Percentiles rank a stretch among this genome's conserved stretches.
Conservation (phyloP, 2,329 filamentous ascomycete genomes). For the Rhynchosporium agropyri region DNA sequence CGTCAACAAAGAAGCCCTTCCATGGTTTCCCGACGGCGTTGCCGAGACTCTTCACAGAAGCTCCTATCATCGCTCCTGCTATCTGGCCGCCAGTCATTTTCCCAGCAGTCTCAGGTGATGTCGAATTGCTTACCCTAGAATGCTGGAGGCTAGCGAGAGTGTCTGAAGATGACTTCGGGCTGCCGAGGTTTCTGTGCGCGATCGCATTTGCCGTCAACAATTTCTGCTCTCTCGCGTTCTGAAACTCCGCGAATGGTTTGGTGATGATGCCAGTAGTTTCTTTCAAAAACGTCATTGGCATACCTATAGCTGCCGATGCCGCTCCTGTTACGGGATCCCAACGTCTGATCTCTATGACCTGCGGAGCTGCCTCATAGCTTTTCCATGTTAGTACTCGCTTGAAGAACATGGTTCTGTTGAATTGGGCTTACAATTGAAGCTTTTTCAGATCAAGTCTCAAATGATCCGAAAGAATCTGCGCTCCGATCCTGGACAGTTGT, state of each 20-base stretch:
- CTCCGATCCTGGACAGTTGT: constrained; percentile 55
- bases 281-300: background rate
- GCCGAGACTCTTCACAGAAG: constrained; percentile 22
- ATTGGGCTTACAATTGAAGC: constrained; percentile 45
- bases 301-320: constrained; percentile 20
- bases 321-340: constrained; percentile 43
- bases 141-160: background rate
- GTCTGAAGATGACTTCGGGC: background rate
- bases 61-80: constrained; percentile 16
- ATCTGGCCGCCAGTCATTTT: constrained; percentile 3
- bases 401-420: no score
- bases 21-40: constrained; percentile 9
- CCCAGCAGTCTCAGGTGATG: background rate
- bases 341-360: constrained; percentile 42
- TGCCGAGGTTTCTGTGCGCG: background rate
- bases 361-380: constrained; percentile 22
- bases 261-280: background rate
- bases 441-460: constrained; percentile 54
- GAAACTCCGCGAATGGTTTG: background rate
- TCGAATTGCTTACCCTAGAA: background rate
- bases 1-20: constrained; percentile 47
- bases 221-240: background rate
- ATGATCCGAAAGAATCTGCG: constrained; percentile 54
- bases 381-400: background rate
- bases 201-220: background rate